phyloP scores from a whole-genome alignment of 495 filamentous ascomycete genomes.

The Aspergillus cristatus region DNA sequence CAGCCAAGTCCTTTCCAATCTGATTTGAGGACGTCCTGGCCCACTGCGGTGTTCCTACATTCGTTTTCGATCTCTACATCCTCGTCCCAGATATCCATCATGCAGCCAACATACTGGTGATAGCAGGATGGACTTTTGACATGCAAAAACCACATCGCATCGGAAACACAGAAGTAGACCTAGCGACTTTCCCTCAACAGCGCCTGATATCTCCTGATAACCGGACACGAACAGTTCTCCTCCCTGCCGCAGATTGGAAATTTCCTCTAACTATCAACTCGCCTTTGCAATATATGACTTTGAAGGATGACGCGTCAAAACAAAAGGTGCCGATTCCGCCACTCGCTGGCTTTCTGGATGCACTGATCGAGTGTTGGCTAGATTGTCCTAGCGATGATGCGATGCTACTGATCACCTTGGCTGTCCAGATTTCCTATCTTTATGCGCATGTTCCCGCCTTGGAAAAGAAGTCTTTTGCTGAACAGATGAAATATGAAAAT shows the following conservation, averaged over 20 bases:
- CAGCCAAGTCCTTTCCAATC: neutral
- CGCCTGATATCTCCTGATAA: conserved; percentile 8
- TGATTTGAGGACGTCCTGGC: conserved; percentile 21
- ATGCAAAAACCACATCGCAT: conserved; percentile 7
- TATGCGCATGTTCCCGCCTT: conserved; percentile 3
- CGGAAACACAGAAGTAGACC: conserved; percentile 9
- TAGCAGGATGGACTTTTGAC: conserved; percentile 12
- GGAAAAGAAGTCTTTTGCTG: conserved; percentile 4
- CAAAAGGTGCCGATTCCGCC: conserved; percentile 2
- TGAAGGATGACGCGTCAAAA: neutral
- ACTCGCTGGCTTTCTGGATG: conserved; percentile 4
- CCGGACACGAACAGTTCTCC: conserved; percentile 10
- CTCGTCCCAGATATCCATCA: conserved; percentile 14
- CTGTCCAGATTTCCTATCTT: conserved; percentile 6
- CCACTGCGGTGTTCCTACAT: conserved; percentile 18
- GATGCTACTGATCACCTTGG: conserved; percentile 1
- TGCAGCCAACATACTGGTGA: conserved; percentile 8
- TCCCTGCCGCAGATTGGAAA: conserved; percentile 14
- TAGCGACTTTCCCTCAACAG: conserved; percentile 5
- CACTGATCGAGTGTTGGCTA: conserved; percentile 7
- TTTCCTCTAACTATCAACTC: neutral
- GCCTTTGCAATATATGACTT: neutral
- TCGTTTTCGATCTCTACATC: conserved; percentile 18
- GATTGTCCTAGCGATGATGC: conserved; percentile 3
- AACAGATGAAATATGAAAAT: conserved; percentile 5